Evolutionary conservation across 2,329 filamentous ascomycete species (phyloP), one percentile per base, ranked within the genome.

Genomic region (Fonsecaea multimorphosa): DNA sequence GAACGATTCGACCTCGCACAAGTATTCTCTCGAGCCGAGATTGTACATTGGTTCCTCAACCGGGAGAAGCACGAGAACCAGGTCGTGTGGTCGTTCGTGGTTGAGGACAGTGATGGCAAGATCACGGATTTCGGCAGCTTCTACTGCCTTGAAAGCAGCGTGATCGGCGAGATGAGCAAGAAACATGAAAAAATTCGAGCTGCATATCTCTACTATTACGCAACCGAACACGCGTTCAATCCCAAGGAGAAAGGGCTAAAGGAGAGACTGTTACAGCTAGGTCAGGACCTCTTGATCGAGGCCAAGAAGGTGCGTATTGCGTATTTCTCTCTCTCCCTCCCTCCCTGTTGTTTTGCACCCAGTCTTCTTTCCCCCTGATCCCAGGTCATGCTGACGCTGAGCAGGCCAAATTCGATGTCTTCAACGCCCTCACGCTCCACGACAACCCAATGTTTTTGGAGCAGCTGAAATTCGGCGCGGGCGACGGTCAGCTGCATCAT

Each of bases 71-170:
- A 85, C 16, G 81, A 82, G 24, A 84, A 84, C 54, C 91, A 93
- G 77, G 93, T 97, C 8, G 89, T 98, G 14, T 99, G 92, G 91
- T 89, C 89, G 2, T 98, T 96, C 71, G 94, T 99, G 9, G 92
- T 96, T 14, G 85, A 90, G 60, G 46, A 36, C 38, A 72, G 87
- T 54, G 87, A 89, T 58, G 86, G 91, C 68, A 92, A 92, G 73
- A 91, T 99, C 74, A 97, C 92, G 40, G 95, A 99, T 79, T 97
- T 97, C 81, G 90, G 97, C 81, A 97, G 93, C 40, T 99, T 98
- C 81, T 99, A 98, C 83, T 89, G 88, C 75, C 89, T 99, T 36
- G 93, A 97, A 77, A 97, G 93, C 16, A 95, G 92, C 1, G 91
- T 97, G 65, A 96, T 99, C 73, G 70, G 71, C 8, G 66, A 70